Evolutionary conservation across 805 yeast species (phyloP), one percentile per base, ranked within the genome.

Genomic region (Candida montana): DNA sequence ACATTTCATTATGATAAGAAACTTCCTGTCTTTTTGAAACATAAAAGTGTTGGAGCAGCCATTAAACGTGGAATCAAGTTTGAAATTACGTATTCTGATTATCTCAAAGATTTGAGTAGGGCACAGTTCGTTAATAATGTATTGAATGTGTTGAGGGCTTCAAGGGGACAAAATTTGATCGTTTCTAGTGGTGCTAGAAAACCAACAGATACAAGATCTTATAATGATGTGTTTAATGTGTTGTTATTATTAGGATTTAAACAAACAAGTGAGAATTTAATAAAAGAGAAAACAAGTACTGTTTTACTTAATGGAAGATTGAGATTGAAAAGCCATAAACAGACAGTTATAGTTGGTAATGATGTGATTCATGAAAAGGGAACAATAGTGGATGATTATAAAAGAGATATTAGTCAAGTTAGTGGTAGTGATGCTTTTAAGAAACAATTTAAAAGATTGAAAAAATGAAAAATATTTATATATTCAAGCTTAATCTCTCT

Each of bases 41-140:
- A 89, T 64, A 88, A 89, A 53, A 78, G 87, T 1, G 71, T 88
- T 8, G 84, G 96, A 33, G 79, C 88, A 32, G 96, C 95, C 2
- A 70, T 86, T 4, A 82, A 81, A 16, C 75, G 88, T 38, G 98
- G 98, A 2, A 74, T 88, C 20, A 78, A 79, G 50, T 75, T 93
- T 48, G 99, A 93, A 58, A 72, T 93, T 8, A 72, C 77, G 35
- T 91, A 91, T 62, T 59, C 74, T 7, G 67, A 76, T 26, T 68
- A 80, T 33, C 61, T 83, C 29, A 62, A 65, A 5, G 72, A 54
- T 28, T 47, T 58, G 26, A 58, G 69, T 16, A 70, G 91, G 47
- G 71, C 81, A 31, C 77, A 76, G 40, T 78, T 84, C 47, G 79
- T 90, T 31, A 71, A 80, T 27, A 90, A 88, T 57, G 75, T 81